Evolutionary conservation across 1,284 basidiomycete genomes (phyloP).

Genomic region (Pseudomicrostroma phylloplanum): DNA sequence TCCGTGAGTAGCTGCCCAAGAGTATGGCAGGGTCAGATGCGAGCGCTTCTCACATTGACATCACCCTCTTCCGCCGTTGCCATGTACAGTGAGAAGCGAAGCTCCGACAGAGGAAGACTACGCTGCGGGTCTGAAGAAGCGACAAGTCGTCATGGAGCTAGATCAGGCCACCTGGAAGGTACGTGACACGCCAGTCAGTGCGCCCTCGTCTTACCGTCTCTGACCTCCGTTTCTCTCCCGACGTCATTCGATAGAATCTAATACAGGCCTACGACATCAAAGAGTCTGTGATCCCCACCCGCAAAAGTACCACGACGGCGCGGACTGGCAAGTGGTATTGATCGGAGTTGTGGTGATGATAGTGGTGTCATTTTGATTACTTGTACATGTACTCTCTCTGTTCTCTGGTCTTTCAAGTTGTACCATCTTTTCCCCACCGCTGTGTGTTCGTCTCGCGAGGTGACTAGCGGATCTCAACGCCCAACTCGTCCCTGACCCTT

Average conservation of each 20-base stretch:
- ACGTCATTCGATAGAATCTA: constrained; percentile 54
- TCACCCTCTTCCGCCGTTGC: background rate
- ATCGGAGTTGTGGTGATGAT: too few relatives aligned
- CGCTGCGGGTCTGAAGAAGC: constrained; percentile 61
- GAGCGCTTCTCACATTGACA: background rate
- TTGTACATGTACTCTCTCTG: too few relatives aligned
- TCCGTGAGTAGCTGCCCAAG: constrained; percentile 58
- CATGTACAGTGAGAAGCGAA: constrained; percentile 9
- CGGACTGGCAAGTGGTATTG: constrained; percentile 6
- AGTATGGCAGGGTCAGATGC: too few relatives aligned
- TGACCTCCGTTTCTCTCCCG: too few relatives aligned
- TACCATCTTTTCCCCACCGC: too few relatives aligned
- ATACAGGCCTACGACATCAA: constrained; percentile 73
- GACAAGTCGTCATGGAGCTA: constrained; percentile 77
- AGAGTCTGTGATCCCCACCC: constrained; percentile 54
- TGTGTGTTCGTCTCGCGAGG: background rate
- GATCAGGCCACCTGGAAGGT: constrained; percentile 73
- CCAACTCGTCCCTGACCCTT: constrained; percentile 50
- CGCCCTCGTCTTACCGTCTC: too few relatives aligned
- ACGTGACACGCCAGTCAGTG: too few relatives aligned
- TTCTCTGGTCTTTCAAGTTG: too few relatives aligned
- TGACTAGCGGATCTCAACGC: constrained; percentile 13
- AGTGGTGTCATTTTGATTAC: too few relatives aligned
- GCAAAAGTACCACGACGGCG: constrained; percentile 6
- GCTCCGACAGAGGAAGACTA: constrained; percentile 59